Percentiles rank a stretch among this genome's conserved stretches.
These are phyloP conservation scores for Candida michaelii DNA, from an alignment of 805 yeast species.

Conservation along the genomic window DNA sequence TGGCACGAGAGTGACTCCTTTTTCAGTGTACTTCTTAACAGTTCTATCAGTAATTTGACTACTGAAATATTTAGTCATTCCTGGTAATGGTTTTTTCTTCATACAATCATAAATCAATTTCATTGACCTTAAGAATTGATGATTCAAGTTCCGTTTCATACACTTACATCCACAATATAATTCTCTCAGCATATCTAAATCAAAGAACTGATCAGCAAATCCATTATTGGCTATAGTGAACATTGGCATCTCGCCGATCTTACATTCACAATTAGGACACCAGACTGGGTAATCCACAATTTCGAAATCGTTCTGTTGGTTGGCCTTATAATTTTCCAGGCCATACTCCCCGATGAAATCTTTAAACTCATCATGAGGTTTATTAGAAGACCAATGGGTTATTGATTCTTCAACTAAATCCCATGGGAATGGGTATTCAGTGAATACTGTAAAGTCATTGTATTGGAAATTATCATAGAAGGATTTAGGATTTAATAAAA, in stretches of 20 bases:
- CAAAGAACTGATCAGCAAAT: slow-evolving; percentile 1
- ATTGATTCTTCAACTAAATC: background rate
- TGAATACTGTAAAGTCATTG: slow-evolving; percentile 3
- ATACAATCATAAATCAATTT: slow-evolving; percentile 3
- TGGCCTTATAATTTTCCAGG: background rate
- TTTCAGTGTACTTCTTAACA: no score
- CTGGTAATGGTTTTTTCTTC: background rate
- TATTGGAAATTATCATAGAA: slow-evolving; percentile 16
- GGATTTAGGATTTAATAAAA: slow-evolving; percentile 19
- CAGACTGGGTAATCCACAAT: background rate
- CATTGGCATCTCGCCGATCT: background rate
- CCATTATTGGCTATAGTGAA: background rate
- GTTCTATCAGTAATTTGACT: background rate
- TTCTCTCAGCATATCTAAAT: background rate
- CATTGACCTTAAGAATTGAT: background rate
- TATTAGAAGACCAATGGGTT: background rate
- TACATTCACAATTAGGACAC: background rate
- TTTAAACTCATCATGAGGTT: background rate
- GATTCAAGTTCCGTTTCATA: background rate
- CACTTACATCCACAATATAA: background rate
- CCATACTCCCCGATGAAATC: background rate
- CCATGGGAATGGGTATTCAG: slow-evolving; percentile 3
- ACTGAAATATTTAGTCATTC: slow-evolving; percentile 3
- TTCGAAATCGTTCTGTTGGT: background rate
- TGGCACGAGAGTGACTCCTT: no score